phyloP scores from a whole-genome alignment of 2,329 filamentous ascomycete species.

The Lecanicillium sp. region DNA sequence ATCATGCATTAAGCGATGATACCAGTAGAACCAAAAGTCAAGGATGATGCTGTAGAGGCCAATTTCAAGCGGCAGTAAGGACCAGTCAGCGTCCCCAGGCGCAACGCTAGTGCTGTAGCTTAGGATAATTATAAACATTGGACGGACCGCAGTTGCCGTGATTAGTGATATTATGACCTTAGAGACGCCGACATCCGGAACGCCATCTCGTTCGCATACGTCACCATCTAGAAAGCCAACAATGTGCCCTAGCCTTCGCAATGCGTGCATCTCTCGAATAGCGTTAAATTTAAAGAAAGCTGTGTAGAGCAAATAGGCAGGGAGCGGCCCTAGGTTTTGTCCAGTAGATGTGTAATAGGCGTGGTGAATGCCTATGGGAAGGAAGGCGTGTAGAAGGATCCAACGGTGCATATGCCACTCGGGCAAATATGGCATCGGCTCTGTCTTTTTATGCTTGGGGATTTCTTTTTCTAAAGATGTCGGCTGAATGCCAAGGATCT shows the following conservation, averaged over 20 bases:
- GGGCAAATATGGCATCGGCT: conserved; percentile 27
- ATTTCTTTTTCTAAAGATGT: conserved; percentile 18
- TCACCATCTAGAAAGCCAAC: conserved; percentile 34
- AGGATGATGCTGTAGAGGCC: conserved; percentile 29
- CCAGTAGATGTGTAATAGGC: conserved; percentile 20
- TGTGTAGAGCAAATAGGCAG: conserved; percentile 26
- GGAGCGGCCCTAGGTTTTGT: conserved; percentile 18
- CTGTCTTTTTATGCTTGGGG: conserved; percentile 27
- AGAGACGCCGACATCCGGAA: conserved; percentile 27
- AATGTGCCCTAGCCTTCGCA: conserved; percentile 26
- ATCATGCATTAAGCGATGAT: conserved; percentile 33
- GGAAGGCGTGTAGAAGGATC: conserved; percentile 26
- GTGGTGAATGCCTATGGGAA: conserved; percentile 28
- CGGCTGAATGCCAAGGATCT: conserved; percentile 19
- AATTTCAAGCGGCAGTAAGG: conserved; percentile 26
- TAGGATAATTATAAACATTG: conserved; percentile 23
- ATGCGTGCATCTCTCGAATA: conserved; percentile 26
- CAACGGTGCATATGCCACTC: conserved; percentile 26
- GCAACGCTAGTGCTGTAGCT: conserved; percentile 18
- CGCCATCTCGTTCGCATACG: conserved; percentile 29
- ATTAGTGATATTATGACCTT: conserved; percentile 23
- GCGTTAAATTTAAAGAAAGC: conserved; percentile 27
- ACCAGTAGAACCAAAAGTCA: too few relatives aligned
- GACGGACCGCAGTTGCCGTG: conserved; percentile 22
- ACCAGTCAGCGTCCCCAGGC: conserved; percentile 20